Evolutionary conservation across 306 rosid genomes (phyloP), one percentile per base, ranked within the genome.

Genomic region (Cicer cuneatum): DNA sequence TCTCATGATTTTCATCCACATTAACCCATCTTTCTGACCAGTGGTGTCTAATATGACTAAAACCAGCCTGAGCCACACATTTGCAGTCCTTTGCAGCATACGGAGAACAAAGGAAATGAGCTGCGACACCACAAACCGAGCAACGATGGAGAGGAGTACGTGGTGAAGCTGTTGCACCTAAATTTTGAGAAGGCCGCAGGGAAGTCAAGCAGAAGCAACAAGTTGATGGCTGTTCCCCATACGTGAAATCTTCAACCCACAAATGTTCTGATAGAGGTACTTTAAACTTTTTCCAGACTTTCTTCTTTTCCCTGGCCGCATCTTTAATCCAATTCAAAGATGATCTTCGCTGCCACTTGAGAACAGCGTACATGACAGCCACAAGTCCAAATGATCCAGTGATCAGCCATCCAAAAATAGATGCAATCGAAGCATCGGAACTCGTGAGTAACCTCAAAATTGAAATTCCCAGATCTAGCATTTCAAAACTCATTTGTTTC

Each of bases 21-120:
- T 83, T 74, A 79, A 84, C 84, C 96, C 96, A 90, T 77, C 87
- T 86, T 83, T 90, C 96, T 2, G 96, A 90, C 96, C 96, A 90
- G 73, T 87, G 92, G 80, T 90, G 96, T 75, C 84, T 85, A 70
- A 90, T 79, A 57, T 86, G 79, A 75, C 80, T 70, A 86, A 86
- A 83, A 69, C 89, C 92, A 73, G 90, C 87, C 82, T 90, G 96
- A 52, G 90, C 88, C 82, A 87, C 89, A 81, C 92, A 87, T 83
- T 90, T 90, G 72, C 96, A 90, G 79, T 90, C 96, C 76, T 85
- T 86, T 74, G 85, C 84, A 35, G 96, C 89, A 42, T 40, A 84
- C 77, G 69, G 88, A 54, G 89, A 87, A 84, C 96, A 90, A 63
- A 63, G 76, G 73, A 81, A 90, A 90, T 90, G 96, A 77, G 96